Conservation (phyloP, 768 basidiomycete species). For the Termitomyces sp. region DNA sequence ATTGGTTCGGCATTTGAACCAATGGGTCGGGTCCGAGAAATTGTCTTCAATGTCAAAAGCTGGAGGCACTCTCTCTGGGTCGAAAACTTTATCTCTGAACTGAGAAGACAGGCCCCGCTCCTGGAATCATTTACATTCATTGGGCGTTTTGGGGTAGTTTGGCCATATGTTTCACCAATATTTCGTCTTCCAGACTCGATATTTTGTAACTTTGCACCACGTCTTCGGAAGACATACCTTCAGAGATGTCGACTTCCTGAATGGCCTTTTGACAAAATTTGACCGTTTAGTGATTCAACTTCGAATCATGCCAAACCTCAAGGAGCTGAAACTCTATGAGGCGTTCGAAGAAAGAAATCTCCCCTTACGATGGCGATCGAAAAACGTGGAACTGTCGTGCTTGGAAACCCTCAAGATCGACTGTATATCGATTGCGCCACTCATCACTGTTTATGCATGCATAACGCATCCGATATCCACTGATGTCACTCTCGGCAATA, state of each 20-base stretch:
- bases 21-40: too few species aligned
- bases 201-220: not conserved
- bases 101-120: too few species aligned
- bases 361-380: not conserved
- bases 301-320: not conserved
- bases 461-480: not conserved
- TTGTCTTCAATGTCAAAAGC: too few species aligned
- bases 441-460: not conserved
- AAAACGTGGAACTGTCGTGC: not conserved
- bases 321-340: not conserved
- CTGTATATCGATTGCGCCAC: not conserved
- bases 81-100: too few species aligned
- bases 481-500: too few species aligned
- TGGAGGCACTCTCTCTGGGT: too few species aligned
- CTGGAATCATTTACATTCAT: too few species aligned
- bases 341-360: not conserved
- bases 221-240: not conserved
- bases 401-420: not conserved
- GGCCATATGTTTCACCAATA: too few species aligned
- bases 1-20: too few species aligned
- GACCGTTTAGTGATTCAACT: not conserved
- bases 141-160: too few species aligned
- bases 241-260: not conserved
- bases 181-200: not conserved
- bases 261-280: too few species aligned